Evolutionary conservation across 2,329 filamentous ascomycete species (phyloP).

Genomic region (Magnaporthiopsis rhizophila): DNA sequence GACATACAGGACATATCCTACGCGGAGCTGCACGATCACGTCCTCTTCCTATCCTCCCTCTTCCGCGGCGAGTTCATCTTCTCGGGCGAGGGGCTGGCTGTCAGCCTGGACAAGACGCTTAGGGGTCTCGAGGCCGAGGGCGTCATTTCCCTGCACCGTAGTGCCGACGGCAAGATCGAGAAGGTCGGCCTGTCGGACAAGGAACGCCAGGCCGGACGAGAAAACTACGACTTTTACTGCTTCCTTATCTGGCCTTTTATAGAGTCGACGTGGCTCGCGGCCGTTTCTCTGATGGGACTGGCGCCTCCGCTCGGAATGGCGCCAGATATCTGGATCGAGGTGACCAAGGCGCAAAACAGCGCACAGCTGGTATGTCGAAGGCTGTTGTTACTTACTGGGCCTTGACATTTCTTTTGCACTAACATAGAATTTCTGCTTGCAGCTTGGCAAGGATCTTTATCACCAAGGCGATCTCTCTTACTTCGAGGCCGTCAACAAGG

Average conservation of each 20-base stretch:
- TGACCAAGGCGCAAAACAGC: constrained; percentile 68
- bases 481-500: constrained; percentile 97
- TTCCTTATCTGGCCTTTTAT: constrained; percentile 99
- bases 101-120: constrained; percentile 76
- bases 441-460: constrained; percentile 93
- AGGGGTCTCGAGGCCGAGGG: constrained; percentile 68
- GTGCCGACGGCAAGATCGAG: constrained; percentile 46
- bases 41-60: constrained; percentile 82
- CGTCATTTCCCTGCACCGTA: constrained; percentile 61
- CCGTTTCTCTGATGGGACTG: constrained; percentile 79
- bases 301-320: constrained; percentile 57
- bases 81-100: constrained; percentile 70
- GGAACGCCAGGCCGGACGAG: constrained; percentile 71
- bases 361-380: constrained; percentile 61
- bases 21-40: constrained; percentile 64
- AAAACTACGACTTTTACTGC: constrained; percentile 98
- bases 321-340: constrained; percentile 71
- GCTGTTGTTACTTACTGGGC: neutral
- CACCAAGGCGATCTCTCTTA: constrained; percentile 96
- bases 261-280: constrained; percentile 86
- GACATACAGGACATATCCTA: constrained; percentile 73
- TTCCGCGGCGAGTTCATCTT: constrained; percentile 98
- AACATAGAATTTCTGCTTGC: constrained; percentile 24
- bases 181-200: constrained; percentile 66
- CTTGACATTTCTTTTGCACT: constrained; percentile 8